These are phyloP conservation scores for Candida boleticola DNA, from an alignment of 805 yeast species.

Conservation along the genomic window DNA sequence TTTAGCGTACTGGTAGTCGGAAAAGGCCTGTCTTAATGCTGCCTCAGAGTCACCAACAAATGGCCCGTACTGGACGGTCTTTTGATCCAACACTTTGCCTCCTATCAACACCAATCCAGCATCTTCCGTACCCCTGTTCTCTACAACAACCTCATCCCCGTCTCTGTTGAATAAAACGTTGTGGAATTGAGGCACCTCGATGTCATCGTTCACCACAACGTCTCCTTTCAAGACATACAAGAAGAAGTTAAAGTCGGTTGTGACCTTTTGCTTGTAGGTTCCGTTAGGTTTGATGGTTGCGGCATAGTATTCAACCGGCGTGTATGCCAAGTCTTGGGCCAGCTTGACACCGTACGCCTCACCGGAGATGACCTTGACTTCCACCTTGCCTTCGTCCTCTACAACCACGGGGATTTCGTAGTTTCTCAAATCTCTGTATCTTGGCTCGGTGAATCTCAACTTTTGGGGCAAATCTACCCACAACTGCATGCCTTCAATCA, in stretches of 20 bases:
- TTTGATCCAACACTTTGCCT: slow-evolving; percentile 71
- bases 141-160: slow-evolving; percentile 53
- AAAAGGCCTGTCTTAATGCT: slow-evolving; percentile 64
- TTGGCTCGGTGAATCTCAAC: slow-evolving; percentile 42
- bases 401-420: slow-evolving; percentile 37
- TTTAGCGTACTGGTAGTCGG: slow-evolving; percentile 64
- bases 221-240: slow-evolving; percentile 39
- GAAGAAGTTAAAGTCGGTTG: slow-evolving; percentile 62
- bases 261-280: slow-evolving; percentile 48
- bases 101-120: slow-evolving; percentile 73
- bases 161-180: slow-evolving; percentile 65
- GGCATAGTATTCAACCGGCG: slow-evolving; percentile 75
- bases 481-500: slow-evolving; percentile 65
- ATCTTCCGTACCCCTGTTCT: slow-evolving; percentile 9
- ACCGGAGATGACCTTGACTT: slow-evolving; percentile 67
- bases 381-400: slow-evolving; percentile 17
- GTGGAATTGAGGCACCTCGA: slow-evolving; percentile 42
- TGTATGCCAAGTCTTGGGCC: slow-evolving; percentile 70
- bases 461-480: slow-evolving; percentile 82
- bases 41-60: slow-evolving; percentile 75
- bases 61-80: slow-evolving; percentile 87
- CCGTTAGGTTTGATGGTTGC: slow-evolving; percentile 66
- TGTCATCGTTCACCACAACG: slow-evolving; percentile 40
- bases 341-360: slow-evolving; percentile 71
- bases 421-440: slow-evolving; percentile 21